Conservation (phyloP, 2,329 filamentous ascomycete species). For the Talaromyces sp. region DNA sequence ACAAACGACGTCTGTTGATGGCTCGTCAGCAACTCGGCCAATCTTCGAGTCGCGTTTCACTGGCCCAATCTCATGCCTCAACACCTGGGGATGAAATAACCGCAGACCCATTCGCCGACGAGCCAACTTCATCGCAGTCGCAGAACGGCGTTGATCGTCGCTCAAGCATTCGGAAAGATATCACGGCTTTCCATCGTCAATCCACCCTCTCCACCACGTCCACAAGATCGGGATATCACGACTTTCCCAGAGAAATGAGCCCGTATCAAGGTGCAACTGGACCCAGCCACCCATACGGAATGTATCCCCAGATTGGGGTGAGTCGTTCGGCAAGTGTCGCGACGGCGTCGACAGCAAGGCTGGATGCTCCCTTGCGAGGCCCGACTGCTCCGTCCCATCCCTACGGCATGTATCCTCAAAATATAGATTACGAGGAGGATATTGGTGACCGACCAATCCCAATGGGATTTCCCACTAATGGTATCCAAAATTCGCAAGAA, state of each 20-base stretch:
- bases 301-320: conserved; percentile 69
- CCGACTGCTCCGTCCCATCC: conserved; percentile 71
- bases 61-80: background rate
- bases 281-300: conserved; percentile 77
- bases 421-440: conserved; percentile 58
- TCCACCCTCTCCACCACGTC: conserved; percentile 22
- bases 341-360: conserved; percentile 63
- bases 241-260: conserved; percentile 49
- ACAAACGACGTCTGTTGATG: conserved; percentile 3
- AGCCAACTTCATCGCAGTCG: conserved; percentile 16
- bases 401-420: conserved; percentile 82
- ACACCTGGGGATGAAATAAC: conserved; percentile 21
- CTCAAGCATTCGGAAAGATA: conserved; percentile 32
- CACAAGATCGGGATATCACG: conserved; percentile 35
- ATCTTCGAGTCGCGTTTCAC: conserved; percentile 13
- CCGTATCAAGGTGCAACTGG: conserved; percentile 66
- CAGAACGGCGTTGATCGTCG: conserved; percentile 18
- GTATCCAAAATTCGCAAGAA: conserved; percentile 63
- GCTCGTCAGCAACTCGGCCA: conserved; percentile 3
- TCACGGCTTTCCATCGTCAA: conserved; percentile 28
- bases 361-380: conserved; percentile 56
- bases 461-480: conserved; percentile 66
- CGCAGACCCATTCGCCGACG: conserved; percentile 32
- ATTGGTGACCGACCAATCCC: conserved; percentile 48
- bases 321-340: conserved; percentile 59